Base-by-base conservation (phyloP, 2,329 filamentous ascomycete species). In the Aspergillus hiratsukae region DNA sequence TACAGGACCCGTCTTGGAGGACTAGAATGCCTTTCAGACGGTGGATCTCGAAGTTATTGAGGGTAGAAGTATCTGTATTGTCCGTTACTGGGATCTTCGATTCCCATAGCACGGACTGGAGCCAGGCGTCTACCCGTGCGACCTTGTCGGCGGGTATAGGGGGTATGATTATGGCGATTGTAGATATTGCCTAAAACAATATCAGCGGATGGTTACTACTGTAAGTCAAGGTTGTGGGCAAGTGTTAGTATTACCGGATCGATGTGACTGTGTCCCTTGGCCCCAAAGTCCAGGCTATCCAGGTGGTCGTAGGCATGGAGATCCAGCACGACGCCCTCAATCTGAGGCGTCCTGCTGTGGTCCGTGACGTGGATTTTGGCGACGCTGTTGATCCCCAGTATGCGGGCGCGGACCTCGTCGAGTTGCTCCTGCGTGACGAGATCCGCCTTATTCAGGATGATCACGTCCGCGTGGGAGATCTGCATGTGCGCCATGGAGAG, bases 401-500 rank as follows among this genome's bases (percentile, higher is more conserved):
- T 86, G 48, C 94, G 83, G 17, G 83, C 80, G 60, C 81, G 82
- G 7, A 97, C 89, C 0, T 70, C 74, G n/a, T 83, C 75, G 1
- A 97, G 81, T 65, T 96, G 86, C 6, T 82, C 76, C 1, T 81
- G 71, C 5, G 81, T 84, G 3, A 97, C 91, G 3, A 97, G 80
- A 69, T 99, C 94, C 3, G 87, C 81, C 73, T 99, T 99, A 77
- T 99, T 99, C 64, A 99, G 84, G 41, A 99, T 85, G 48, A 99
- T 83, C 8, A 97, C 91, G 74, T 99, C 94, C 6, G 94, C 94
- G 67, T 99, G 93, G 1, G 91, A 97, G 58, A 99, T 96, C 68
- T 99, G 94, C 49, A 97, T 82, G 73, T 99, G 94, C 0, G 94
- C 94, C 2, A 90, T 96, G 0, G 93, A 97, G 74, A 97, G 83